phyloP scores from a whole-genome alignment of 2,329 filamentous ascomycete species.

The Ambrosiella cleistominuta region DNA sequence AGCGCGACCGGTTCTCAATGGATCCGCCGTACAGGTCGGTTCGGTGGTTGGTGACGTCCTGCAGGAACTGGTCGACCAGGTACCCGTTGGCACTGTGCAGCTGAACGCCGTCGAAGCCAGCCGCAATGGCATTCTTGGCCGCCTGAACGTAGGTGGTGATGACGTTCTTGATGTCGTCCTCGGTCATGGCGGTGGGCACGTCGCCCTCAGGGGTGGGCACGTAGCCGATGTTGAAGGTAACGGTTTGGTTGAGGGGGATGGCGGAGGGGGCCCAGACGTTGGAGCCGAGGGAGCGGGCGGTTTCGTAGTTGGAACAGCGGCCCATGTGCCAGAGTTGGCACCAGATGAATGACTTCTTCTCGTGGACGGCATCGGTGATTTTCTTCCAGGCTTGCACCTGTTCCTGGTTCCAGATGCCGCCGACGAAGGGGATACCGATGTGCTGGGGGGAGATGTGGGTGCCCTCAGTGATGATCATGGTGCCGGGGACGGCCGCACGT shows the following conservation, averaged over 20 bases:
- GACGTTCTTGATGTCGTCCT: slow-evolving; percentile 45
- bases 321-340: slow-evolving; percentile 49
- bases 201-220: slow-evolving; percentile 24
- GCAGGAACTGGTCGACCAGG: slow-evolving; percentile 46
- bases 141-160: slow-evolving; percentile 43
- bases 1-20: slow-evolving; percentile 33
- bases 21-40: slow-evolving; percentile 37
- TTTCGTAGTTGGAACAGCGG: slow-evolving; percentile 34
- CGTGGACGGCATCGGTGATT: slow-evolving; percentile 44
- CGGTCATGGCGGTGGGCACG: slow-evolving; percentile 45
- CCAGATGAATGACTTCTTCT: slow-evolving; percentile 42
- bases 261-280: slow-evolving; percentile 7
- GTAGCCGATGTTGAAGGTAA: background rate
- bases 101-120: slow-evolving; percentile 56
- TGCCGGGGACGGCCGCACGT: slow-evolving; percentile 25
- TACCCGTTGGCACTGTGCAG: slow-evolving; percentile 38
- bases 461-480: slow-evolving; percentile 28
- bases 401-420: slow-evolving; percentile 39
- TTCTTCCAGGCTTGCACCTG: slow-evolving; percentile 43
- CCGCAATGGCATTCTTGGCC: slow-evolving; percentile 37
- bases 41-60: slow-evolving; percentile 30
- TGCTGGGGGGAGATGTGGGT: slow-evolving; percentile 24
- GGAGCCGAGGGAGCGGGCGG: slow-evolving; percentile 1
- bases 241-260: slow-evolving; percentile 21
- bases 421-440: slow-evolving; percentile 26